A percentile compares a stretch with the other conserved stretches of the same genome.
phyloP scores from a whole-genome alignment of 805 yeast genomes.

The Starmerella apicola region DNA sequence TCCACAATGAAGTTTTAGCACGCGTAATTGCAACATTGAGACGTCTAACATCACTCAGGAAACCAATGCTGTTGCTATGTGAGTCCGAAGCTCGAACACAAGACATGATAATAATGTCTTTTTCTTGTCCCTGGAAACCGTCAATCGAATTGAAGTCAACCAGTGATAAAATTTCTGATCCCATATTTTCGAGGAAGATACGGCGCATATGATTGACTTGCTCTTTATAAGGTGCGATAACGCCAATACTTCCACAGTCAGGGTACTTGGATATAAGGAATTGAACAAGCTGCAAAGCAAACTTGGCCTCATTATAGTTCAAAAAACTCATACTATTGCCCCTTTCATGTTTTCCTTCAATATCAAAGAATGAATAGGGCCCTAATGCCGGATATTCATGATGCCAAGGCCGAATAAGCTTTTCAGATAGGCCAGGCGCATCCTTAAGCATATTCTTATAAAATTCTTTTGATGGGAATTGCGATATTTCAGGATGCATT shows the following conservation, averaged over 20 bases:
- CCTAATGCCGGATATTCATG: conserved; percentile 33
- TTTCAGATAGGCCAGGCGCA: conserved; percentile 57
- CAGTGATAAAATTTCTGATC: conserved; percentile 46
- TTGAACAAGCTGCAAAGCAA: conserved; percentile 56
- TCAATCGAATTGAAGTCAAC: conserved; percentile 91
- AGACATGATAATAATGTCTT: conserved; percentile 82
- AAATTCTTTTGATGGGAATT: conserved; percentile 75
- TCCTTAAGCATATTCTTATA: conserved; percentile 61
- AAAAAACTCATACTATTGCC: conserved; percentile 43
- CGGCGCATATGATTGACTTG: conserved; percentile 54
- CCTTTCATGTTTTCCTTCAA: conserved; percentile 48
- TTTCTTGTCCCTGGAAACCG: conserved; percentile 97
- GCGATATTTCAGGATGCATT: conserved; percentile 89
- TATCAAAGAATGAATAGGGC: conserved; percentile 71
- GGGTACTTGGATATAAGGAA: conserved; percentile 37
- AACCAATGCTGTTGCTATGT: conserved; percentile 51
- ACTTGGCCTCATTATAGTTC: conserved; percentile 58
- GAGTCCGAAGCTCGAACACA: conserved; percentile 75
- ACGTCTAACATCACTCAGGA: conserved; percentile 79
- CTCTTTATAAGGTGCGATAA: conserved; percentile 90
- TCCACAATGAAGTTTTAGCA: conserved; percentile 86
- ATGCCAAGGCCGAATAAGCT: conserved; percentile 71
- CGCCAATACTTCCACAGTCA: conserved; percentile 57
- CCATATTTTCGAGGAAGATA: conserved; percentile 47
- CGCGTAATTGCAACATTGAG: conserved; percentile 96